Conservation (phyloP, 306 rosid species). For the Pyrus betulifolia region DNA sequence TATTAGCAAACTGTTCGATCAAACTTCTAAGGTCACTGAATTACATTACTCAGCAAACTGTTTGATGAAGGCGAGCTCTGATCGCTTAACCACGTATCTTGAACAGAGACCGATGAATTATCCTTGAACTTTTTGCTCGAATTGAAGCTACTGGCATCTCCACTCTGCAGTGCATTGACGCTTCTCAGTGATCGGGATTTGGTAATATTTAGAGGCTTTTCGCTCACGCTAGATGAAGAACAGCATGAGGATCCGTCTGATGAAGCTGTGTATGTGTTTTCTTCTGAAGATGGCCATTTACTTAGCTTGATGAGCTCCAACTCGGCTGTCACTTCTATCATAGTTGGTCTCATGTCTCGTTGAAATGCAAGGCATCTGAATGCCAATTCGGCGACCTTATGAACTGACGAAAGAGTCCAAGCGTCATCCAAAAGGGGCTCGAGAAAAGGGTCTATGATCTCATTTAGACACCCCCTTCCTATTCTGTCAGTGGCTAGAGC, state of each 20-base stretch:
- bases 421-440: slow-evolving; percentile 25
- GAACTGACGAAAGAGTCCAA: slow-evolving; percentile 45
- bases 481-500: slow-evolving; percentile 59
- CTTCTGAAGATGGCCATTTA: slow-evolving; percentile 35
- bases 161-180: slow-evolving; percentile 11
- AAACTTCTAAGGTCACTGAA: slow-evolving; percentile 17
- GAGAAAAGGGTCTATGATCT: slow-evolving; percentile 66
- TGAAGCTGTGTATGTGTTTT: slow-evolving; percentile 32
- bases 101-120: slow-evolving; percentile 58
- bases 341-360: slow-evolving; percentile 86
- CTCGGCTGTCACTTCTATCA: slow-evolving; percentile 81
- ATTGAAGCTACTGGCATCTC: slow-evolving; percentile 6
- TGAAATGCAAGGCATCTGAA: slow-evolving; percentile 87
- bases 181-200: slow-evolving; percentile 23
- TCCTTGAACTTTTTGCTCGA: slow-evolving; percentile 29
- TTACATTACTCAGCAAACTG: slow-evolving; percentile 49
- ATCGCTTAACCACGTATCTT: slow-evolving; percentile 72
- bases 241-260: slow-evolving; percentile 39
- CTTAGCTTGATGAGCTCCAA: slow-evolving; percentile 47
- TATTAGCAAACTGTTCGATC: neutral
- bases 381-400: slow-evolving; percentile 79
- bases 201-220: slow-evolving; percentile 39
- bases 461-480: slow-evolving; percentile 51
- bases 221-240: slow-evolving; percentile 40
- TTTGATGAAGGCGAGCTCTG: slow-evolving; percentile 76